Percentiles rank a stretch among this genome's conserved stretches.
These are phyloP conservation scores for Hirschioporus abietinus DNA, from an alignment of 768 basidiomycete species.

Conservation along the genomic window DNA sequence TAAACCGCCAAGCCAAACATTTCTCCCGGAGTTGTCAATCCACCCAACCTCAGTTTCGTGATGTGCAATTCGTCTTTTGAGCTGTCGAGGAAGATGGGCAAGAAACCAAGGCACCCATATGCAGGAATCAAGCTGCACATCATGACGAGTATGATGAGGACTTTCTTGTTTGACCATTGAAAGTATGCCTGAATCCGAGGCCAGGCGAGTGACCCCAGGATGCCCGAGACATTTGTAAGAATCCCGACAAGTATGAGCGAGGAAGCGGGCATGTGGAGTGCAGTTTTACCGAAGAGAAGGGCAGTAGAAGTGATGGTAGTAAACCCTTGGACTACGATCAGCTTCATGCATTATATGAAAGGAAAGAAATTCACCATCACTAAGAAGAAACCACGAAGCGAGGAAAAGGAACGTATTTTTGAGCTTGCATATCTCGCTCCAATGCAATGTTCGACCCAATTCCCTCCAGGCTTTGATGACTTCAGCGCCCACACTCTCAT, in stretches of 20 bases:
- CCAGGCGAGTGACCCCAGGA: constrained; percentile 79
- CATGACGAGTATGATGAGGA: constrained; percentile 63
- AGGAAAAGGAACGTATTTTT: constrained; percentile 86
- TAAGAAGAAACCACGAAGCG: constrained; percentile 90
- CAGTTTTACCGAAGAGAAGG: constrained; percentile 87
- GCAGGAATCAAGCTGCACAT: constrained; percentile 63
- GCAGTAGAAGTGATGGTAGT: constrained; percentile 92
- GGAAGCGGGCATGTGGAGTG: constrained; percentile 72
- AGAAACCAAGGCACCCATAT: constrained; percentile 81
- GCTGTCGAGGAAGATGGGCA: constrained; percentile 41
- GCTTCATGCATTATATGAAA: background rate
- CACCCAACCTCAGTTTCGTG: constrained; percentile 48
- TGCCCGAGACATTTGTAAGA: constrained; percentile 72
- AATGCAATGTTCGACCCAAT: constrained; percentile 68
- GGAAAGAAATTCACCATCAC: constrained; percentile 60
- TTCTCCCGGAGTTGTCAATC: constrained; percentile 73
- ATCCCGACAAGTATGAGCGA: constrained; percentile 77
- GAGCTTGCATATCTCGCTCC: constrained; percentile 66
- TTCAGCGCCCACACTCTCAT: constrained; percentile 31
- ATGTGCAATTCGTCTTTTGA: background rate
- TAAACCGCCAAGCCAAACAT: constrained; percentile 81
- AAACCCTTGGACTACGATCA: constrained; percentile 49
- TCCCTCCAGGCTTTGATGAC: constrained; percentile 69
- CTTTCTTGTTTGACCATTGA: constrained; percentile 59
- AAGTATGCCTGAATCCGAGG: constrained; percentile 64